Evolutionary conservation across 352 stramenopile species (phyloP).

Genomic region (Globisporangium paddicum): DNA sequence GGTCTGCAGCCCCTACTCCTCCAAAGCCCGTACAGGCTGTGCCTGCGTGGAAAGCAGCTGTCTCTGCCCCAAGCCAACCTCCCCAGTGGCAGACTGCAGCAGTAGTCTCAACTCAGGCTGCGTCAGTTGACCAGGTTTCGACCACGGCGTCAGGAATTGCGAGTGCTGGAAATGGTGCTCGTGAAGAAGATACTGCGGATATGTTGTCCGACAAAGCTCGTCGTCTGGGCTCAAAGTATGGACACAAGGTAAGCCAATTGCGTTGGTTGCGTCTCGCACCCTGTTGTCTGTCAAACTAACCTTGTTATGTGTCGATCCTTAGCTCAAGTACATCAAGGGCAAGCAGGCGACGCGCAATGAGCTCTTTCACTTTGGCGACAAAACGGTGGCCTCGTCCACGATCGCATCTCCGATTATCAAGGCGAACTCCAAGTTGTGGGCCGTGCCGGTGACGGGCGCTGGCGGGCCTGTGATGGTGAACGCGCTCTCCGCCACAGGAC

Average conservation of each 20-base stretch:
- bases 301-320: neutral
- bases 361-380: slow-evolving; percentile 50
- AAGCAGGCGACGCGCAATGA: slow-evolving; percentile 53
- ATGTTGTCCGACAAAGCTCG: slow-evolving; percentile 60
- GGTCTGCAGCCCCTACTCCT: slow-evolving; percentile 16
- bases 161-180: neutral
- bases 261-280: neutral
- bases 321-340: slow-evolving; percentile 77
- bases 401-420: slow-evolving; percentile 40
- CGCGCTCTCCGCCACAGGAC: slow-evolving; percentile 33
- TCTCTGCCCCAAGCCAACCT: slow-evolving; percentile 4
- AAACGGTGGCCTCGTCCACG: slow-evolving; percentile 30
- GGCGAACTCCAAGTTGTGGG: slow-evolving; percentile 57
- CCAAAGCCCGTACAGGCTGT: neutral
- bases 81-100: slow-evolving; percentile 10
- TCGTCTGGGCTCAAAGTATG: slow-evolving; percentile 60
- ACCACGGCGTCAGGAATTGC: neutral
- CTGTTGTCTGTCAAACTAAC: neutral
- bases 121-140: neutral
- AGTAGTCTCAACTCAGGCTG: neutral
- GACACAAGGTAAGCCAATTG: slow-evolving; percentile 45
- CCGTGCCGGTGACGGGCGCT: slow-evolving; percentile 42
- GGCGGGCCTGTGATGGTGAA: slow-evolving; percentile 67
- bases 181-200: slow-evolving; percentile 18
- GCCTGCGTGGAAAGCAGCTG: slow-evolving; percentile 15